Conservation (phyloP, 78 protist genomes). For the Corallochytrium limacisporum region DNA sequence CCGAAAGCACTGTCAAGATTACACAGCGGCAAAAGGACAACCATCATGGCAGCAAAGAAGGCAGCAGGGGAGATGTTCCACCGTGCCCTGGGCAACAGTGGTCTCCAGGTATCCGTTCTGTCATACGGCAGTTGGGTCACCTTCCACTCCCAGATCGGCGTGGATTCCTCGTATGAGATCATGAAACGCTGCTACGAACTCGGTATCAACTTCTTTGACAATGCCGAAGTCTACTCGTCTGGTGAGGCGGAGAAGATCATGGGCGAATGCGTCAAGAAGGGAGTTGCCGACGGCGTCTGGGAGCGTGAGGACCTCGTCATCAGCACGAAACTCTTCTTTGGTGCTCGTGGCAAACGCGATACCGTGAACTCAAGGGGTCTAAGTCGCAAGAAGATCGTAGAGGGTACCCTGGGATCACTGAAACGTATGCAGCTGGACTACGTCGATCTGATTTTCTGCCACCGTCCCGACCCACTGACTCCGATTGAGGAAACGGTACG, state of each 20-base stretch:
- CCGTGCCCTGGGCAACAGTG: not conserved
- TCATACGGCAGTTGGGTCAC: constrained; percentile 21
- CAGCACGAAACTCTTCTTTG: constrained; percentile 29
- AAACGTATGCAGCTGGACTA: constrained; percentile 29
- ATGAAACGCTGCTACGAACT: constrained; percentile 14
- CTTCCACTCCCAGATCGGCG: not conserved
- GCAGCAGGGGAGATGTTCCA: no score
- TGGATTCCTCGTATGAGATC: not conserved
- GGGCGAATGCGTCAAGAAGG: constrained; percentile 15
- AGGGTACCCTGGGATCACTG: constrained; percentile 11
- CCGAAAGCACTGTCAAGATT: no score
- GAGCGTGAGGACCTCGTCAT: not conserved
- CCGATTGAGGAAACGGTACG: constrained; percentile 36
- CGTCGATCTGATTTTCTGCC: constrained; percentile 33
- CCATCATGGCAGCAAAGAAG: no score
- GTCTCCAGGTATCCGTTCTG: not conserved
- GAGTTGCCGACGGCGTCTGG: constrained; percentile 15
- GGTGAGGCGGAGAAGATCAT: constrained; percentile 21
- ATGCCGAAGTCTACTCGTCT: constrained; percentile 11
- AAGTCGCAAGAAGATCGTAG: constrained; percentile 36
- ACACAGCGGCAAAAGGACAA: no score
- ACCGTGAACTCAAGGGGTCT: constrained; percentile 27
- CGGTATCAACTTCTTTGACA: constrained; percentile 23
- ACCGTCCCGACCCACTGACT: constrained; percentile 38
- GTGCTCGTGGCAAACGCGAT: not conserved